A percentile compares a stretch with the other conserved stretches of the same genome.
phyloP scores from a whole-genome alignment of 495 filamentous ascomycete species.

The Penicillium atrosanguineum region DNA sequence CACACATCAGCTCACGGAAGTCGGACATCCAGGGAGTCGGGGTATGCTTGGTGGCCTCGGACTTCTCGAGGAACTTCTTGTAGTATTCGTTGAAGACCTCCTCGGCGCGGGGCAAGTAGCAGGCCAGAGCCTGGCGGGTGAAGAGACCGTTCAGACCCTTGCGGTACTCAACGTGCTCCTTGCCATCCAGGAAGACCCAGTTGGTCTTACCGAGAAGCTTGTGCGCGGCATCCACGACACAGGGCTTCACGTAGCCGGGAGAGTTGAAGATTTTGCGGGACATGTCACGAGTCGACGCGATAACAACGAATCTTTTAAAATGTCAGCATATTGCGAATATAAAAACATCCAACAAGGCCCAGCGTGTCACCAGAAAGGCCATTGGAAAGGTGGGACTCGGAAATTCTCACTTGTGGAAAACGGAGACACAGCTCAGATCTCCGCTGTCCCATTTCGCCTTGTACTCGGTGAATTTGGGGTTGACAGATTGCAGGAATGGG shows the following conservation, averaged over 20 bases:
- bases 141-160: conserved; percentile 95
- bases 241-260: conserved; percentile 88
- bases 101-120: conserved; percentile 89
- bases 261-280: conserved; percentile 97
- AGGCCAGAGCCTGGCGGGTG: conserved; percentile 82
- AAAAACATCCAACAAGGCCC: neutral
- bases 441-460: conserved; percentile 89
- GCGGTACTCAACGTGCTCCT: conserved; percentile 92
- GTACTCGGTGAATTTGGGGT: conserved; percentile 90
- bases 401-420: conserved; percentile 93
- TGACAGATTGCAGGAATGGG: conserved; percentile 87
- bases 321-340: conserved; percentile 9
- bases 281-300: conserved; percentile 93
- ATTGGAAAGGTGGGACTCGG: neutral
- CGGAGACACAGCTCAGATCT: conserved; percentile 90
- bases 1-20: conserved; percentile 95
- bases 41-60: conserved; percentile 61
- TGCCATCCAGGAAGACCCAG: conserved; percentile 98
- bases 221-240: conserved; percentile 91
- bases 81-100: conserved; percentile 90
- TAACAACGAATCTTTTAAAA: conserved; percentile 81
- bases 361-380: too few species aligned
- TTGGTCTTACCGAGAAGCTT: conserved; percentile 90
- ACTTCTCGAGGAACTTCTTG: conserved; percentile 69
- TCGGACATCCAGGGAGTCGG: conserved; percentile 84